Base-by-base conservation (phyloP, 257 asterid genomes). In the Catharanthus roseus region DNA sequence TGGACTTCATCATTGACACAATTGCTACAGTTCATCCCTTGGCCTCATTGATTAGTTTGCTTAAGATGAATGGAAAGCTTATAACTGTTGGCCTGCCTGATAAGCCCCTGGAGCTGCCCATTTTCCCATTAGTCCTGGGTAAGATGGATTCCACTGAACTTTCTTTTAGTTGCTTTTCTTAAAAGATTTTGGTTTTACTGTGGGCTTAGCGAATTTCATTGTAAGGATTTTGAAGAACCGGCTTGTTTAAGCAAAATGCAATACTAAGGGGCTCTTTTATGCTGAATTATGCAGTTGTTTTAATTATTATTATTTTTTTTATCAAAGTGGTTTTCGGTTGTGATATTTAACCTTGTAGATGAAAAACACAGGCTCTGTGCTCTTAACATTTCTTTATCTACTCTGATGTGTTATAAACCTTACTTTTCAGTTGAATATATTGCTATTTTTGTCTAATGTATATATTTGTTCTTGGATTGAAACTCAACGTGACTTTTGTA, bases 1-100 rank as follows among this genome's bases (percentile, higher is more conserved):
- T 89, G 90, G 96, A 89, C 69, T 85, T 75, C 79, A 89, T 89
- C 68, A 83, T 88, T 53, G 87, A 85, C 77, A 81, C 86, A 34
- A 69, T 82, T n/a, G 75, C 83, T 49, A 90, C 86, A 19, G 84
- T 82, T 67, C 89, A 85, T 77, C 76, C 83, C 26, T 79, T 89
- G 81, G 83, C 68, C 38, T 85, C 88, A 9, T 69, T 85, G 77
- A 81, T 89, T 50, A 73, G 74, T 73, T 72, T 86, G 70, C 73
- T 89, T 81, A 86, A 85, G 80, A 54, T 79, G 83, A 83, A 85
- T 29, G 96, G 96, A 51, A 86, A 86, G 74, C 87, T 86, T 58
- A 50, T 85, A 41, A 77, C 83, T 23, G 82, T 89, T 64, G 90
- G 92, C 57, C 76, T 89, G 75, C 89, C 92, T 15, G 79, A 81